Percentiles rank a stretch among this genome's conserved stretches.
phyloP scores from a whole-genome alignment of 352 stramenopile genomes.

The Saprolegnia diclina region DNA sequence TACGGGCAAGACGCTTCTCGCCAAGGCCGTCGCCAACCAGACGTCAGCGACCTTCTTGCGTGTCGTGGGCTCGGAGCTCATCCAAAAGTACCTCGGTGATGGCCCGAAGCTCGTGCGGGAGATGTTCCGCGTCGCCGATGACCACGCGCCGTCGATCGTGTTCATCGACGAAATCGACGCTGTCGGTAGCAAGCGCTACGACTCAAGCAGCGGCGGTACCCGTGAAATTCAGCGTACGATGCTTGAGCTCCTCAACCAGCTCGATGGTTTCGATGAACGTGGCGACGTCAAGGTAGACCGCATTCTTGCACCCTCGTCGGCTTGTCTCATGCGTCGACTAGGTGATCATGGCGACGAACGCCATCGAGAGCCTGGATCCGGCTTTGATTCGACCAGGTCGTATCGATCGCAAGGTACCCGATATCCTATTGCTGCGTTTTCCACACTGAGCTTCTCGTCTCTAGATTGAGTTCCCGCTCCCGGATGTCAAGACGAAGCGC shows the following conservation, averaged over 20 bases:
- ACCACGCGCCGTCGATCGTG: conserved; percentile 98
- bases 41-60: conserved; percentile 99
- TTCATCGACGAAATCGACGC: conserved; percentile 99
- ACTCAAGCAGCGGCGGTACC: conserved; percentile 96
- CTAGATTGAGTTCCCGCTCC: conserved; percentile 99
- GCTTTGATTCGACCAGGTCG: conserved; percentile 98
- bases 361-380: conserved; percentile 98
- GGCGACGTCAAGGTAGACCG: conserved; percentile 95
- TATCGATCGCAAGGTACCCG: conserved; percentile 97
- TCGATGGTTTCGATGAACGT: conserved; percentile 99
- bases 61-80: conserved; percentile 98
- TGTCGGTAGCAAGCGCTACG: conserved; percentile 99
- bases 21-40: conserved; percentile 99
- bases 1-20: conserved; percentile 99
- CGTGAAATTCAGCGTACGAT: conserved; percentile 99
- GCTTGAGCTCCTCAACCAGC: conserved; percentile 99
- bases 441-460: conserved; percentile 18
- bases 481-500: conserved; percentile 99
- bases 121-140: conserved; percentile 98
- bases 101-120: conserved; percentile 99
- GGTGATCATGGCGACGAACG: conserved; percentile 99
- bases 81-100: conserved; percentile 99
- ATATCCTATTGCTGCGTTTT: neutral
- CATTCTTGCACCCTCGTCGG: neutral
- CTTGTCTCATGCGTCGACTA: conserved; percentile 18